Percentiles rank a stretch among this genome's conserved stretches.
phyloP scores from a whole-genome alignment of 371 early-diverging fungal species.

The Mucor circinelloides region DNA sequence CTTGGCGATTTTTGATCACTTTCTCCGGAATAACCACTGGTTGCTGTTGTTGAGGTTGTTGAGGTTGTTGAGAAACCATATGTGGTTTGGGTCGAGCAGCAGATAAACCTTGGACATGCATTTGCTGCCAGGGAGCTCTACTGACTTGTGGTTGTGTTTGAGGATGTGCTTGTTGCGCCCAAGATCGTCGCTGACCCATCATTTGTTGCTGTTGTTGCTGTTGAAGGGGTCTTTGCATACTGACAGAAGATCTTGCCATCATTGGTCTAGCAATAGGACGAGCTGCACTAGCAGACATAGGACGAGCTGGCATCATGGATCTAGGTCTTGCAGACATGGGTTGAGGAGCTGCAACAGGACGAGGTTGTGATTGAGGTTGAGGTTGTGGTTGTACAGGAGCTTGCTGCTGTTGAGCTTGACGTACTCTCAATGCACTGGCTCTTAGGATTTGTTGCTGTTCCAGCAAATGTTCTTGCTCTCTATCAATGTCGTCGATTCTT shows the following conservation, averaged over 20 bases:
- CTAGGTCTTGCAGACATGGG: not conserved
- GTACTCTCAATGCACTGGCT: constrained; percentile 21
- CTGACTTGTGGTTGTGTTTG: constrained; percentile 22
- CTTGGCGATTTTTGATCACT: constrained; percentile 9
- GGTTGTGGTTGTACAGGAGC: not conserved
- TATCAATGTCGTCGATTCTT: constrained; percentile 48
- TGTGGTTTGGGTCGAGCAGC: constrained; percentile 17
- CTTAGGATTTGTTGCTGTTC: constrained; percentile 33
- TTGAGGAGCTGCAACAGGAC: not conserved
- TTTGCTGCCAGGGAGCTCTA: constrained; percentile 35
- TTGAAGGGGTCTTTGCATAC: not conserved
- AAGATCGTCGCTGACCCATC: constrained; percentile 23
- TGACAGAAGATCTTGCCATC: not conserved
- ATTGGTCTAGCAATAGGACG: constrained; percentile 10
- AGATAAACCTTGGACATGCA: constrained; percentile 28
- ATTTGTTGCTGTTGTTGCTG: not conserved
- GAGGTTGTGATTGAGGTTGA: constrained; percentile 3
- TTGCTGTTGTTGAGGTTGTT: constrained; percentile 2
- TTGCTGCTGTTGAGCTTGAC: constrained; percentile 18
- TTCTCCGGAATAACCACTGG: not conserved
- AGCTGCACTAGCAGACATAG: not conserved
- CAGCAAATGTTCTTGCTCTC: constrained; percentile 24
- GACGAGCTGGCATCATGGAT: constrained; percentile 5
- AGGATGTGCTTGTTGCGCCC: constrained; percentile 42
- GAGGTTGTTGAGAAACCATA: not conserved